phyloP scores from a whole-genome alignment of 2,329 filamentous ascomycete genomes.

The Fusarium duplospermum region DNA sequence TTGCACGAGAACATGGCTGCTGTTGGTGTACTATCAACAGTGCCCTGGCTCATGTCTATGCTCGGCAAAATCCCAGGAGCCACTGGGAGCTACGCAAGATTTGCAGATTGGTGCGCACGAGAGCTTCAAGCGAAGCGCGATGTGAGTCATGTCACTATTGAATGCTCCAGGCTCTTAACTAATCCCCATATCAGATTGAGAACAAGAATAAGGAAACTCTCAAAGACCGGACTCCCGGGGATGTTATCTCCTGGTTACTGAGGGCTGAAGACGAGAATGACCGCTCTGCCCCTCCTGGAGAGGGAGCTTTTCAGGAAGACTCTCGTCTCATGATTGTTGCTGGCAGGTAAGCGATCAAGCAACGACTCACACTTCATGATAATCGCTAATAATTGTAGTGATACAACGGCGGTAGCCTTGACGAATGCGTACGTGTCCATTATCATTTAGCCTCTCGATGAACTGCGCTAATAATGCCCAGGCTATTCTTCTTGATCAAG shows the following conservation, averaged over 20 bases:
- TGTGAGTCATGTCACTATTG: neutral
- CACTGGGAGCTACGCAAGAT: conserved; percentile 9
- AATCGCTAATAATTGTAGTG: neutral
- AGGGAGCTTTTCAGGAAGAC: conserved; percentile 6
- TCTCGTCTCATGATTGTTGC: conserved; percentile 9
- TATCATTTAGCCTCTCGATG: too few species aligned
- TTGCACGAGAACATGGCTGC: conserved; percentile 5
- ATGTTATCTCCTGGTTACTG: conserved; percentile 10
- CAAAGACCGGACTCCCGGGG: neutral
- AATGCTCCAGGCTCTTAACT: neutral
- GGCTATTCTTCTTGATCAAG: neutral
- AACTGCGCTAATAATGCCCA: neutral
- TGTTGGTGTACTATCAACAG: conserved; percentile 1
- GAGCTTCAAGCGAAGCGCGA: conserved; percentile 8
- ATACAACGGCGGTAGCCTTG: conserved; percentile 1
- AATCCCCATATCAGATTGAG: neutral
- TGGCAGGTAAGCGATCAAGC: neutral
- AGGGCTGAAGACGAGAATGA: conserved; percentile 9
- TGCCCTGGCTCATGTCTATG: conserved; percentile 11
- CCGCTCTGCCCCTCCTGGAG: conserved; percentile 8
- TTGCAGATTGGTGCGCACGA: conserved; percentile 3
- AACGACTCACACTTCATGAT: neutral
- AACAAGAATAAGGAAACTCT: neutral
- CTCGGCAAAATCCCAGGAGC: conserved; percentile 11
- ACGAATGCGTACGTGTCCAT: neutral